Base-by-base conservation (phyloP, 2,329 filamentous ascomycete genomes). In the Rutstroemia sp. region DNA sequence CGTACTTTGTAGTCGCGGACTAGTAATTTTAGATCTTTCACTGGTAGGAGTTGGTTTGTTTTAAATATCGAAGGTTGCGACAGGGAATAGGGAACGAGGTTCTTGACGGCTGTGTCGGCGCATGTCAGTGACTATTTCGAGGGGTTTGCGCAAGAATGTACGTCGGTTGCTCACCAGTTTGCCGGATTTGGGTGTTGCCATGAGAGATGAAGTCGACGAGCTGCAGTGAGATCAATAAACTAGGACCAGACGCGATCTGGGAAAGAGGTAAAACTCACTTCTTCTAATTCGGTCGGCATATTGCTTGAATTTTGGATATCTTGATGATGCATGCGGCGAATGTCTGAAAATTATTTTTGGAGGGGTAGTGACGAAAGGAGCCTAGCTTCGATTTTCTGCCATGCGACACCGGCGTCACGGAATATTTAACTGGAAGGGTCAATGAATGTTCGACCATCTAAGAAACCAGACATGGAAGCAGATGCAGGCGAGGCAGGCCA, bases 171-270 rank as follows among this genome's bases (percentile, higher is more conserved):
- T 34, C 49, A 88, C 85, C 85, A 63, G 92, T 80, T 70, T 89
- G 84, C 65, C 94, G 84, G 62, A 97, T 90, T 70, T 96, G 88
- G 44, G 90, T 89, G 70, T 95, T 96, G 58, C 89, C 89, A 74
- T 95, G 87, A 72, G 89, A 87, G 58, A 97, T 88, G 73, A 97
- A 96, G 70, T 91, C 90, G 60, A 96, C 90, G 54, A 96, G 83
- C 89, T 95, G 64, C 48, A 58, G 23, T 49, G 40, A 64, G 63
- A 59, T 59, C 19, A 36, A 25, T 6, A 19, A 8, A 5, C 14
- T 44, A 49, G 40, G 23, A 6, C 16, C 14, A 47, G 40, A 21
- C 7, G n/a, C 16, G 14, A 3, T 25, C 27, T 30, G 6, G 27
- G 27, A 2, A 1, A 19, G 1, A 21, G 34, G 2, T 7, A n/a